Percentiles rank a stretch among this genome's conserved stretches.
phyloP scores from a whole-genome alignment of 2,329 filamentous ascomycete genomes.

The Aaosphaeria pasadenensis region DNA sequence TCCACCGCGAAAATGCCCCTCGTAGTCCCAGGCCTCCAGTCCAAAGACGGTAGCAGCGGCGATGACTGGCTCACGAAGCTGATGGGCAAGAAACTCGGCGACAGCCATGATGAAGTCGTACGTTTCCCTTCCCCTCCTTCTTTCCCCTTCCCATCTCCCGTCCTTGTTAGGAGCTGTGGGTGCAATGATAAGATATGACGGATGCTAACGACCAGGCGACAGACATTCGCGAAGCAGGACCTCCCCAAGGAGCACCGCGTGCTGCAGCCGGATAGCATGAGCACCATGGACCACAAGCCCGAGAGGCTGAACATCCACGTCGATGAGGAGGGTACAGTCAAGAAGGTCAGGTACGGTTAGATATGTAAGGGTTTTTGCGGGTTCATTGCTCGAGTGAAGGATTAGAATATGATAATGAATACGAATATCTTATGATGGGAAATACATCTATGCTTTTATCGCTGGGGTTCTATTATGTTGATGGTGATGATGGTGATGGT shows the following conservation, averaged over 20 bases:
- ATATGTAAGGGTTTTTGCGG: neutral
- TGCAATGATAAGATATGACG: too few relatives aligned
- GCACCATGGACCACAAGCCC: constrained; percentile 48
- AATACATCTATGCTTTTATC: neutral
- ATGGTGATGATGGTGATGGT: neutral
- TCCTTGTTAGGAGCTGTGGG: neutral
- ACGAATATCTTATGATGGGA: neutral
- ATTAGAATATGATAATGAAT: neutral
- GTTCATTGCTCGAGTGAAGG: neutral
- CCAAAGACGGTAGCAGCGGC: constrained; percentile 29
- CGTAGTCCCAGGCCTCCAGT: constrained; percentile 48
- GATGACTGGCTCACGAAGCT: constrained; percentile 48
- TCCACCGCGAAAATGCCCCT: constrained; percentile 44
- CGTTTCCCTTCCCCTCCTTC: constrained; percentile 6
- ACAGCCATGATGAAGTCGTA: constrained; percentile 45
- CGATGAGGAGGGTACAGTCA: constrained; percentile 47
- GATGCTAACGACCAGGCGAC: neutral
- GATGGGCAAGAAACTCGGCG: constrained; percentile 52
- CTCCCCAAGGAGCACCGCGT: constrained; percentile 48
- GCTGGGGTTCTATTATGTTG: neutral
- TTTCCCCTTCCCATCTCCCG: neutral
- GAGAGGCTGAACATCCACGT: constrained; percentile 51
- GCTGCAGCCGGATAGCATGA: constrained; percentile 45
- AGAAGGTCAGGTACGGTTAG: constrained; percentile 47
- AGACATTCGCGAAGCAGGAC: constrained; percentile 52